Base-by-base conservation (phyloP, 768 basidiomycete species). In the Macrocybe gigantea region DNA sequence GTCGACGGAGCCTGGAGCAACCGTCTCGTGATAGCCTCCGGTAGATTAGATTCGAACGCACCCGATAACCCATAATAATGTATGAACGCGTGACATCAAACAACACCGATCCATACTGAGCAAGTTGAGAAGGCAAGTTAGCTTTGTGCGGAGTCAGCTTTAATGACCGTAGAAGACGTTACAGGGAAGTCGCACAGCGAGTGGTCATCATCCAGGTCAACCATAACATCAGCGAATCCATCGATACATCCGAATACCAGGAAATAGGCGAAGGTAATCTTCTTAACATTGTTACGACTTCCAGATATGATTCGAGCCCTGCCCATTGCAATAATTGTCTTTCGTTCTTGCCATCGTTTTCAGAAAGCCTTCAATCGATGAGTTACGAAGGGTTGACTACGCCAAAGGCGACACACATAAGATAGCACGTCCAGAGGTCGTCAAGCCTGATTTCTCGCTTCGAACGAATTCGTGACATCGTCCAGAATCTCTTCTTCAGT, bases 291-390 rank as follows among this genome's bases (percentile, higher is more conserved):
- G 61, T 50, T 15, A 60, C 37, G 8, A 38, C 39, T 36, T 53
- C 50, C 37, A 67, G 50, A 50, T 63, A 61, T 51, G 41, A 51
- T 1, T 60, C 53, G 2, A 75, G 22, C 4, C 4, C 22, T 22
- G 78, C 83, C 22, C 63, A 66, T 48, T 75, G 67, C 6, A 44
- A 34, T 41, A 87, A 75, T 61, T 81, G 81, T 3, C 55, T 64
- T 33, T 70, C 68, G 59, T 88, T 88, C 58, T 73, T 74, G 33
- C 82, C 83, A 61, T 87, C 84, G 63, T 83, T 80, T 52, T 87
- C 85, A 3, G 22, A 22, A 22, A 22, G 22, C 22, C 22, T 22
- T 22, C 22, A 29, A 44, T 14, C 6, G 33, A 15, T 42, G 36
- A 36, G 47, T 35, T 35, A 33, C 41, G 39, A 15, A 22, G n/a